Evolutionary conservation across 805 yeast genomes (phyloP), one percentile per base, ranked within the genome.

Genomic region (Myxozyma geophila): DNA sequence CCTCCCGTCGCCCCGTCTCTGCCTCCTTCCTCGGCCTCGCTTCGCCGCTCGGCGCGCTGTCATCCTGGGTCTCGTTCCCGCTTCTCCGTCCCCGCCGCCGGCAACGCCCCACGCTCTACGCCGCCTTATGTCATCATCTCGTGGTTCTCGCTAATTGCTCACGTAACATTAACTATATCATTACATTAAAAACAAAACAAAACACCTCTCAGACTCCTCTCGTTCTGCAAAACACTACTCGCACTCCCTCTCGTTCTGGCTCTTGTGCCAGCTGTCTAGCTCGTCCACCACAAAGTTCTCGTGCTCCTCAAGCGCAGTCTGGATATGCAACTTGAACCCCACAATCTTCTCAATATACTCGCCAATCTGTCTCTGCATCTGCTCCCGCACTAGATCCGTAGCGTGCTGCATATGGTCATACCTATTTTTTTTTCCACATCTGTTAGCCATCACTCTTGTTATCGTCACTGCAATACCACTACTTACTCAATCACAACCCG

Each of bases 301-400:
- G 65, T 85, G 79, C 43, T 82, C 86, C 70, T 87, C 90, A 53
- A 89, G 78, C 58, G 84, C 81, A 21, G 82, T 80, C 72, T 89
- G 93, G 50, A 89, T 81, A 63, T 82, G 84, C 66, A 86, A 76
- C 76, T 90, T 90, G 76, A 90, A 87, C 54, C 80, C 82, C 55
- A 88, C 82, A 23, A 86, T 82, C 61, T 77, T 79, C 63, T 86
- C 86, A 68, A 90, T 83, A 70, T 86, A 80, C 61, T 81, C 80
- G 58, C 82, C 83, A 39, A 87, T 81, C 62, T 83, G 82, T 50
- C 81, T 80, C 67, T 83, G 83, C 69, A 88, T 75, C 12, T 75
- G 76, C 59, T 78, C 80, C 40, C 85, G 79, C 52, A 82, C 79
- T 53, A 78, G 77, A 59, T 79, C 75, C 15, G 86, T 74, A n/a